A percentile compares a stretch with the other conserved stretches of the same genome.
These are phyloP conservation scores for Acacia pycnantha DNA, from an alignment of 331 rosid species.

Conservation along the genomic window DNA sequence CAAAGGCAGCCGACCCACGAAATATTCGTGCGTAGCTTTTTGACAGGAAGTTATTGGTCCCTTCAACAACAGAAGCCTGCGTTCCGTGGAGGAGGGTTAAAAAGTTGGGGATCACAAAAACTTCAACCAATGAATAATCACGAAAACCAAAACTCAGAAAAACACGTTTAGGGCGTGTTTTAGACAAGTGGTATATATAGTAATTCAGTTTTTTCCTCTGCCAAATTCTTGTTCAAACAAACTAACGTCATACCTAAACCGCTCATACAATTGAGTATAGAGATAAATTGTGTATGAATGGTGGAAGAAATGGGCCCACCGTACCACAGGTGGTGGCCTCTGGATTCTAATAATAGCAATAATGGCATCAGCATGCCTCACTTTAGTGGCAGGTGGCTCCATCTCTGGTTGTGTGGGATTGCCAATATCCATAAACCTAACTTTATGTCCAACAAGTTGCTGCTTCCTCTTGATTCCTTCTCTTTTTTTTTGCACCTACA, in stretches of 20 bases:
- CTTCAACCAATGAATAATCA: neutral
- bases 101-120: neutral
- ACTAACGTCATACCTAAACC: no score
- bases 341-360: neutral
- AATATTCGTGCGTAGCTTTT: neutral
- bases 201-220: no score
- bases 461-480: neutral
- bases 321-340: conserved; percentile 10
- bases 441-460: conserved; percentile 4
- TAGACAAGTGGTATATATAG: neutral
- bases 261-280: neutral
- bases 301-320: conserved; percentile 21
- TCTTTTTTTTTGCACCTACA: neutral
- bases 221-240: no score
- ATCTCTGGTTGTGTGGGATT: conserved; percentile 8
- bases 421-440: conserved; percentile 3
- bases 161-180: neutral
- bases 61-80: neutral
- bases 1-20: conserved; percentile 4
- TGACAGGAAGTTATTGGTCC: neutral
- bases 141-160: neutral
- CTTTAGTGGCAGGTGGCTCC: conserved; percentile 13
- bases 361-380: neutral
- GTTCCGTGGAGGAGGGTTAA: neutral
- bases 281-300: neutral